Evolutionary conservation across 2,329 filamentous ascomycete species (phyloP).

Genomic region (Botrytis byssoidea): DNA sequence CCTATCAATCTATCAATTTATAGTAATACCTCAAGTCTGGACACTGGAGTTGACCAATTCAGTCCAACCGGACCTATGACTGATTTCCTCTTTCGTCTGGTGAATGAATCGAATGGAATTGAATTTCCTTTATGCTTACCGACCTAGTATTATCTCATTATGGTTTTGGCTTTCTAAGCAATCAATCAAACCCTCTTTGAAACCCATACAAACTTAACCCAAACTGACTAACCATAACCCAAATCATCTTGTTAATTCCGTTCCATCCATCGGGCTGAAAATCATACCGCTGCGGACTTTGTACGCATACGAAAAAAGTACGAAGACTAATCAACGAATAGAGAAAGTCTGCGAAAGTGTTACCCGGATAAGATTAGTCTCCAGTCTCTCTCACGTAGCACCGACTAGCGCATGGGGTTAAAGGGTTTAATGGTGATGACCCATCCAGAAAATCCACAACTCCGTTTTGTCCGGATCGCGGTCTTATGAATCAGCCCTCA

Average conservation of each 20-base stretch:
- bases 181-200: neutral
- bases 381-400: neutral
- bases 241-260: neutral
- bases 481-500: conserved; percentile 21
- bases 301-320: neutral
- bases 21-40: neutral
- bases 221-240: neutral
- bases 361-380: neutral
- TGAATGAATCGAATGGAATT: neutral
- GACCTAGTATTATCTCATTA: too few species aligned
- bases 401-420: neutral
- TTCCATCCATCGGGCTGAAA: conserved; percentile 5
- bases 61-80: neutral
- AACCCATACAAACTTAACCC: neutral
- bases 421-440: conserved; percentile 5
- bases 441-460: conserved; percentile 13
- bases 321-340: neutral
- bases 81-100: neutral
- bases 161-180: neutral
- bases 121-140: neutral
- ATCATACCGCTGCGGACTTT: neutral
- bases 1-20: neutral
- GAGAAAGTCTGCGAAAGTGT: neutral
- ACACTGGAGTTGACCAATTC: neutral
- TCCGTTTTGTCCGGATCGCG: conserved; percentile 19